Percentiles rank a stretch among this genome's conserved stretches.
phyloP scores from a whole-genome alignment of 2,329 filamentous ascomycete species.

The Cladosporium sp. region DNA sequence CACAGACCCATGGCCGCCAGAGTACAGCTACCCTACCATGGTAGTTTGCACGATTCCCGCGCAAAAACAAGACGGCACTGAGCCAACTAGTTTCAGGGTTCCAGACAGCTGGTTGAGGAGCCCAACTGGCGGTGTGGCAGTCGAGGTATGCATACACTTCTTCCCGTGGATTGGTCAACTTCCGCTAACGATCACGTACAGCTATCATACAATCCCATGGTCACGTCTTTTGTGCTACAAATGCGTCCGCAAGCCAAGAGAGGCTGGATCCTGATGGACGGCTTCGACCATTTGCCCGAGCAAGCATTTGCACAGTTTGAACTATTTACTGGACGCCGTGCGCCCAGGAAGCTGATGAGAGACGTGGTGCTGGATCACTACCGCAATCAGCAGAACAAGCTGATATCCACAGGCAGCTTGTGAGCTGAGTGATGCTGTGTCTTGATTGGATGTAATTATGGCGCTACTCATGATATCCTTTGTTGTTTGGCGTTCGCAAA shows the following conservation, averaged over 20 bases:
- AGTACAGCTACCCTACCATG: slow-evolving; percentile 63
- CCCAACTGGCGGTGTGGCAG: slow-evolving; percentile 68
- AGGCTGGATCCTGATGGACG: slow-evolving; percentile 72
- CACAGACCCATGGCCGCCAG: slow-evolving; percentile 61
- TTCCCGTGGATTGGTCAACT: neutral
- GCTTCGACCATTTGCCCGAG: slow-evolving; percentile 70
- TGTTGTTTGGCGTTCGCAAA: neutral
- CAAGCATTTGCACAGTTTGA: slow-evolving; percentile 81
- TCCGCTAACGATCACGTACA: slow-evolving; percentile 14
- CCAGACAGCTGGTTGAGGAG: slow-evolving; percentile 67
- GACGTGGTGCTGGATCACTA: slow-evolving; percentile 50
- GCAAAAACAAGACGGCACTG: slow-evolving; percentile 57
- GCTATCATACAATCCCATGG: slow-evolving; percentile 65
- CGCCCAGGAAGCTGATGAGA: slow-evolving; percentile 67
- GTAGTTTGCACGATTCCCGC: slow-evolving; percentile 74
- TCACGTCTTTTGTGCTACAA: slow-evolving; percentile 67
- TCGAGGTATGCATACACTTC: slow-evolving; percentile 51
- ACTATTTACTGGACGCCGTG: slow-evolving; percentile 69
- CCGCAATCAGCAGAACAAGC: slow-evolving; percentile 11
- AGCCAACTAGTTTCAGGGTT: slow-evolving; percentile 66
- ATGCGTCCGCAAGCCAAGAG: slow-evolving; percentile 56
- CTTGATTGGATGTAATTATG: neutral
- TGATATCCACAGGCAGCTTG: neutral
- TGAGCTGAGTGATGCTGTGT: neutral
- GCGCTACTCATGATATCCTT: neutral